Base-by-base conservation (phyloP, 208 protist species). In the Angomonas deanei region DNA sequence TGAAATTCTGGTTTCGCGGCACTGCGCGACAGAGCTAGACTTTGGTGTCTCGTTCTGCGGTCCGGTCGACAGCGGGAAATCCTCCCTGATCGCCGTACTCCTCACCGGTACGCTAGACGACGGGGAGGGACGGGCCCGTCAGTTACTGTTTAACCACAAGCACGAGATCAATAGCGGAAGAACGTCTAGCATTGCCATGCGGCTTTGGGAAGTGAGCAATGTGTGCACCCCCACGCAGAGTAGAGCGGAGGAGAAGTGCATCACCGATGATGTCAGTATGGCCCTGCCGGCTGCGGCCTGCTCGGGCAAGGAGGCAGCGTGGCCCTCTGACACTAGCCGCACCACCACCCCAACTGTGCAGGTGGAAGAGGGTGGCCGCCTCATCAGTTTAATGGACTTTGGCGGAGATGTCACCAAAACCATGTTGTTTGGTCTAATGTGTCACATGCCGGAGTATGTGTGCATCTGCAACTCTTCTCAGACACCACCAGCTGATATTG, bases 151-250 rank as follows among this genome's bases (percentile, higher is more conserved):
- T 70, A 94, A 88, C 60, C 97, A 99, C 89, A 95, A 96, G 55
- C 97, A 99, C 72, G 97, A 99, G 69, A 68, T 98, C 10, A 74
- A 94, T 36, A 88, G 79, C 6, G 97, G 97, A 2, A 76, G 91
- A 28, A 99, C 98, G 1, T 94, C 83, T n/a, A 93, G 81, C 28
- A 86, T 99, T 34, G 78, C 81, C 24, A 91, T 97, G 27, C 90
- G 98, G 0, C 80, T 98, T 42, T 96, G 94, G 70, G 68, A 84
- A 0, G 76, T 92, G 30, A 13, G 36, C 38, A 39, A 55, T 48
- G 66, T 49, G 31, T 28, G 36, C n/a, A 39, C 52, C 2, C 46
- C 63, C 48, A 58, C 52, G 39, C 28, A 53, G 17, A 36, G 5
- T 31, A 32, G 46, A 27, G 61, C 10, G 6, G 26, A 42, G 6